Percentiles rank a stretch among this genome's conserved stretches.
Conservation (phyloP, 345 rosid genomes). For the Eucalyptus erythrocorys region DNA sequence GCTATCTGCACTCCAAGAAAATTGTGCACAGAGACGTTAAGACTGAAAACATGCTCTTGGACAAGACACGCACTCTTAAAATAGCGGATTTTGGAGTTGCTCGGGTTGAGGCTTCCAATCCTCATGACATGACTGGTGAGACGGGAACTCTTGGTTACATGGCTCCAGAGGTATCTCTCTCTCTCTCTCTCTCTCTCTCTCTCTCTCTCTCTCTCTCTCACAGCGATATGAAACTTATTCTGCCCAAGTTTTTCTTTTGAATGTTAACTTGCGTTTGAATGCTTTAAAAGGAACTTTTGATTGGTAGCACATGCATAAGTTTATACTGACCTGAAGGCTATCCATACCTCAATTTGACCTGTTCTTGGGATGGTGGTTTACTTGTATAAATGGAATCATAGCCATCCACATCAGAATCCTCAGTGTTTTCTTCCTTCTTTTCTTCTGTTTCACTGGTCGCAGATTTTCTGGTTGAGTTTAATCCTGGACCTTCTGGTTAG, state of each 20-base stretch:
- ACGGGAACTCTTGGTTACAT: constrained; percentile 99
- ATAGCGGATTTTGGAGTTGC: constrained; percentile 99
- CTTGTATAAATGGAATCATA: background rate
- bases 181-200: background rate
- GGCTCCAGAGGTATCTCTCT: constrained; percentile 82
- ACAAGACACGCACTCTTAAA: constrained; percentile 76
- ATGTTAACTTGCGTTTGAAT: background rate
- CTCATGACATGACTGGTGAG: constrained; percentile 99
- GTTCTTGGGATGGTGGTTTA: background rate
- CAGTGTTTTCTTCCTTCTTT: background rate
- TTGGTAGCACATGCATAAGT: background rate
- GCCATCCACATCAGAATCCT: background rate
- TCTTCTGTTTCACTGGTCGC: background rate
- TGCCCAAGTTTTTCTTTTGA: background rate
- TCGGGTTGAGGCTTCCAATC: constrained; percentile 93
- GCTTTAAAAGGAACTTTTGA: background rate
- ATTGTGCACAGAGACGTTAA: constrained; percentile 97
- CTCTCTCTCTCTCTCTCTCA: background rate
- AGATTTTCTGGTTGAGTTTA: background rate
- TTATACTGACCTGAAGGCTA: background rate
- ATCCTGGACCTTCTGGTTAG: background rate
- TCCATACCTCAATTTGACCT: background rate
- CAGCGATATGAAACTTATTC: background rate
- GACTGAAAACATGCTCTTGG: constrained; percentile 96
- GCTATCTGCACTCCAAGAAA: constrained; percentile 85